phyloP scores from a whole-genome alignment of 2,329 filamentous ascomycete genomes.

The Apiospora hydei region DNA sequence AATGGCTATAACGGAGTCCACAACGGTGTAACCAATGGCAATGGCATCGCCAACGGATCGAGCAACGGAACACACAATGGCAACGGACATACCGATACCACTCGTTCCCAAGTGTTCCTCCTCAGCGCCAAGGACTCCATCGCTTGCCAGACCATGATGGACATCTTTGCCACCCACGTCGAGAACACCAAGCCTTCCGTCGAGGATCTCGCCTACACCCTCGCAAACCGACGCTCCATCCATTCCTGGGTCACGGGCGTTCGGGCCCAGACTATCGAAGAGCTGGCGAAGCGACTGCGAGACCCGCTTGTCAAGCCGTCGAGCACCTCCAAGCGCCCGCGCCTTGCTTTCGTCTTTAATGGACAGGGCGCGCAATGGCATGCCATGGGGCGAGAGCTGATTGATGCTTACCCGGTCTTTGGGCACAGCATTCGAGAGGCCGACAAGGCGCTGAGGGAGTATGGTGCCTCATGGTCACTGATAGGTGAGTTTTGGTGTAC shows the following conservation, averaged over 20 bases:
- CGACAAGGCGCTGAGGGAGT: neutral
- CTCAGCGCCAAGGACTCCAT: too few species aligned
- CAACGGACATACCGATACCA: neutral
- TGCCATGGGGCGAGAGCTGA: slow-evolving; percentile 33
- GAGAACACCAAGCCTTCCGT: neutral
- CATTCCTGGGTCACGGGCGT: neutral
- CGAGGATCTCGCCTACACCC: too few species aligned
- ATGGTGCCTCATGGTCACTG: neutral
- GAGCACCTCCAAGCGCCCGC: slow-evolving; percentile 21
- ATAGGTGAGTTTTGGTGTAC: neutral
- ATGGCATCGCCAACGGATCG: neutral
- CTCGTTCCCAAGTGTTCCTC: neutral
- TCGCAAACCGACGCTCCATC: too few species aligned
- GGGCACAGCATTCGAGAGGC: neutral
- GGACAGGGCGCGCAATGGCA: slow-evolving; percentile 35
- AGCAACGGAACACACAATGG: neutral
- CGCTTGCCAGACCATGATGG: neutral
- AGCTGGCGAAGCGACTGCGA: neutral
- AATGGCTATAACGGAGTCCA: too few species aligned
- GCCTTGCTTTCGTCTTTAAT: slow-evolving; percentile 31
- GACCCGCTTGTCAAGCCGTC: too few species aligned
- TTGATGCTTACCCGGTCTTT: slow-evolving; percentile 25
- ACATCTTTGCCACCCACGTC: slow-evolving; percentile 30
- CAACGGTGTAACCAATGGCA: too few species aligned
- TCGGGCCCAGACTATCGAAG: neutral